Conservation (phyloP, 192 early-diverging fungal genomes). For the Funneliformis geosporum region DNA sequence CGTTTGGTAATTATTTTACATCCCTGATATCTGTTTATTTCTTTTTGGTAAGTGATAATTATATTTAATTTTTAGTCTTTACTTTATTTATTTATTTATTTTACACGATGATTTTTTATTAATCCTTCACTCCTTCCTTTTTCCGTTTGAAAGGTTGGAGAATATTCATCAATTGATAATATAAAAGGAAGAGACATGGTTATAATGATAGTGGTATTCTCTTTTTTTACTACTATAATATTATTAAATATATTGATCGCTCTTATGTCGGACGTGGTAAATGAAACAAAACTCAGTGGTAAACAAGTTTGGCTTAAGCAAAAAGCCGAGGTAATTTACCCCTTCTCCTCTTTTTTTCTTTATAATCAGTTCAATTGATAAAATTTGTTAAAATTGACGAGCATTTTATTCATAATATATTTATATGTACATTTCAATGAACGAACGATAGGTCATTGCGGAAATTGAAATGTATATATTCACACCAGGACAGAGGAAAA, state of each 20-base stretch:
- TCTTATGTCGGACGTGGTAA: slow-evolving; percentile 15
- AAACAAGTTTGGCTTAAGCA: slow-evolving; percentile 22
- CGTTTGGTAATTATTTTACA: background rate
- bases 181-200: background rate
- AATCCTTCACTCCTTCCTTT: no score
- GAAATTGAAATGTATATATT: slow-evolving; percentile 17
- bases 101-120: background rate
- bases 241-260: slow-evolving; percentile 23
- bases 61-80: background rate
- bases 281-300: slow-evolving; percentile 7
- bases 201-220: slow-evolving; percentile 3
- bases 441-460: background rate
- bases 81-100: background rate
- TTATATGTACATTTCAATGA: background rate
- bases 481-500: slow-evolving; percentile 7
- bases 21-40: background rate
- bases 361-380: background rate
- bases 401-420: background rate
- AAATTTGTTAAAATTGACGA: no score
- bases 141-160: background rate
- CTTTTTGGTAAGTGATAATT: background rate
- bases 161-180: background rate
- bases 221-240: slow-evolving; percentile 16
- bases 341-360: background rate
- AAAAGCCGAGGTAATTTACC: slow-evolving; percentile 14